Conservation (phyloP, 176 grass and related monocot genomes). For the Olyra latifolia region DNA sequence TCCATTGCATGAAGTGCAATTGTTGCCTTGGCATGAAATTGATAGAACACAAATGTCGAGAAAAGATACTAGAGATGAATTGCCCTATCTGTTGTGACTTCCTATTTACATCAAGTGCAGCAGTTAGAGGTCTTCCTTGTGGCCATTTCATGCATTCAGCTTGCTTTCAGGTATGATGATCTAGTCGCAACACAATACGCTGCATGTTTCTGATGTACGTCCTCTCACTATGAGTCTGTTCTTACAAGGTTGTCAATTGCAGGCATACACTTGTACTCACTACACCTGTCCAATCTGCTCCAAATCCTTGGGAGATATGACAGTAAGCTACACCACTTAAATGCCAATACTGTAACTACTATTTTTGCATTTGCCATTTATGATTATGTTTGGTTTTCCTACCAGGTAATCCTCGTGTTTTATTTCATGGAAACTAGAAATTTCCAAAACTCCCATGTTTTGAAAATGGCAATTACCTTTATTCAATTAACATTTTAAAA, state of each 20-base stretch:
- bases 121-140: constrained; percentile 76
- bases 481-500: neutral
- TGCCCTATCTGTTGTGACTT: constrained; percentile 88
- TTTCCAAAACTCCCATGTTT: neutral
- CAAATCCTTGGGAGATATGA: constrained; percentile 93
- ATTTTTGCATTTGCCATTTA: constrained; percentile 1
- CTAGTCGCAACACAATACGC: neutral
- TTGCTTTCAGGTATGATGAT: constrained; percentile 76
- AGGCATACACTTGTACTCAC: constrained; percentile 90
- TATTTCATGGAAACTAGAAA: neutral
- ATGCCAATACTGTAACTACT: neutral
- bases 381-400: neutral
- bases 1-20: constrained; percentile 98
- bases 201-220: neutral
- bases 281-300: constrained; percentile 87
- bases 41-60: constrained; percentile 75
- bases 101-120: constrained; percentile 80
- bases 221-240: neutral
- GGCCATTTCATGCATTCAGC: constrained; percentile 97
- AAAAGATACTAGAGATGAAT: constrained; percentile 83
- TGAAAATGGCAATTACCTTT: neutral
- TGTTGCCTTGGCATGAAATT: constrained; percentile 83
- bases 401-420: no score
- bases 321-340: constrained; percentile 40
- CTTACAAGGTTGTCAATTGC: constrained; percentile 20